Base-by-base conservation (phyloP, 2,329 filamentous ascomycete genomes). In the Aspergillus bombycis region DNA sequence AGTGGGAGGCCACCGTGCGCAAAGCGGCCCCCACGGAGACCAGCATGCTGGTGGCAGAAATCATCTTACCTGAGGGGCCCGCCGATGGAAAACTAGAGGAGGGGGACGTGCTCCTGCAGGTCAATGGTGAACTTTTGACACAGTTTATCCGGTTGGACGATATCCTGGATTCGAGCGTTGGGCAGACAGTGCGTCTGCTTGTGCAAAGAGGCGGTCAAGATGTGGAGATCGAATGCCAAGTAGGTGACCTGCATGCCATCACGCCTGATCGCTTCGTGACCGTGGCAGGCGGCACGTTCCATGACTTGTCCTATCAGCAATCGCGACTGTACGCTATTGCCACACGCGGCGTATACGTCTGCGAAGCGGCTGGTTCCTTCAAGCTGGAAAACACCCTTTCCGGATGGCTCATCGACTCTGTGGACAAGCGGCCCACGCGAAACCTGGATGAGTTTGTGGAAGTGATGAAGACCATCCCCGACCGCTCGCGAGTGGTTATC, bases 241-340 rank as follows among this genome's bases (percentile, higher is more conserved):
- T 98, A 52, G 93, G 92, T 56, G 92, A 99, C 75, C 85, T 99
- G 65, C 95, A 99, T 81, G 87, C 86, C 62, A 99, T 99, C 76
- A 98, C 95, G 3, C 95, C 96, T 16, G 94, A 97, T 79, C 91
- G 94, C 65, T 99, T 98, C 75, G 91, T 98, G 60, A 92, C 93
- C 5, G 94, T 98, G 50, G 92, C 94, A 48, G 96, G 95, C 23
- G 95, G 90, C 28, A 94, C 93, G 63, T 98, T 99, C 83, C 96
- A 99, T 80, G 88, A 96, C 75, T 83, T 99, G 21, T 99, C 96
- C 0, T 99, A 99, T 77, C 95, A 99, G 75, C 94, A 98, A 79
- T 93, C 95, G n/a, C 89, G 95, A 11, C 86, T 97, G 5, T 98
- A 97, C 76, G 94, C 94, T 38, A 94, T 99, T 62, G 89, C 94